Conservation (phyloP, 163 green algal genomes). For the Chlorella variabilis region DNA sequence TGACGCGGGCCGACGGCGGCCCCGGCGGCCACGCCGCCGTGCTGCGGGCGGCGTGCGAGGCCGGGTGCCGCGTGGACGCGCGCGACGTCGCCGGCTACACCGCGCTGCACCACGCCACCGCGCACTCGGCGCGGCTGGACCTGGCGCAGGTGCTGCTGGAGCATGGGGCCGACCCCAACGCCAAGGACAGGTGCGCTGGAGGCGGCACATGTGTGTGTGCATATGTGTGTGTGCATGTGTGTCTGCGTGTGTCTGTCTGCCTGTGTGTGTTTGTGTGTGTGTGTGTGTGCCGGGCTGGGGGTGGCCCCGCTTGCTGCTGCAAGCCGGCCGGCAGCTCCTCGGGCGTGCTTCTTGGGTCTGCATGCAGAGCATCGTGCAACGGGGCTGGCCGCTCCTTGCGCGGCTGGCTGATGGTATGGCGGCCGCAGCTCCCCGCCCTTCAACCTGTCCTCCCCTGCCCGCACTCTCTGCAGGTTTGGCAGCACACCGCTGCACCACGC, state of each 20-base stretch:
- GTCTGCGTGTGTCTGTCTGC: too few species aligned
- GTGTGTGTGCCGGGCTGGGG: too few species aligned
- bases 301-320: too few species aligned
- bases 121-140: slow-evolving; percentile 11
- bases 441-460: too few species aligned
- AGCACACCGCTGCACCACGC: slow-evolving; percentile 3
- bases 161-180: slow-evolving; percentile 13
- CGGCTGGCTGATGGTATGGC: too few species aligned
- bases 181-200: background rate
- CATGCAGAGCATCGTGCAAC: too few species aligned
- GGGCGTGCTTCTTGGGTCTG: too few species aligned
- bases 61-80: slow-evolving; percentile 5
- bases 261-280: too few species aligned
- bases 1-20: background rate
- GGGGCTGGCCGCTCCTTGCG: too few species aligned
- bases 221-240: background rate
- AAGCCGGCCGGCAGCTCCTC: too few species aligned
- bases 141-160: slow-evolving; percentile 24
- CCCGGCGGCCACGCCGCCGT: slow-evolving; percentile 14
- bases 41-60: background rate
- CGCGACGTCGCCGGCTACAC: slow-evolving; percentile 28
- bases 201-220: background rate
- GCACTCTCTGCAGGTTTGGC: slow-evolving; percentile 15
- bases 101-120: slow-evolving; percentile 12
- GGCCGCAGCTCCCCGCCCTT: too few species aligned